Conservation (phyloP, 305 asterid genomes). For the Salvia sclarea region DNA sequence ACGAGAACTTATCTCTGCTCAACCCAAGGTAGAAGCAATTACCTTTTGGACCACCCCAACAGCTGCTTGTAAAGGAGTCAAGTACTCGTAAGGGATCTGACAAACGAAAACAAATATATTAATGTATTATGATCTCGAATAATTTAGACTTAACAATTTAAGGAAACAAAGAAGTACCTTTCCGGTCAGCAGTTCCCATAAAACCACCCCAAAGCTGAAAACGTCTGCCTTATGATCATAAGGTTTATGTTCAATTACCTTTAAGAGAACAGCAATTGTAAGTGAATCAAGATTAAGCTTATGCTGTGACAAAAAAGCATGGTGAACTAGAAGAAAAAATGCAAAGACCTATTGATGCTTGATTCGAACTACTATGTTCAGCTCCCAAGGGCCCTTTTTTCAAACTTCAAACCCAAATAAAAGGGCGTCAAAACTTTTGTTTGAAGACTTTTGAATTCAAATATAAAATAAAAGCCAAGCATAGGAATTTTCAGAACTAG, state of each 20-base stretch:
- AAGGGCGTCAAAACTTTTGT: background rate
- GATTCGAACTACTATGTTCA: background rate
- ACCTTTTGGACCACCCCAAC: conserved; percentile 98
- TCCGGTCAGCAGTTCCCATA: conserved; percentile 94
- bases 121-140: background rate
- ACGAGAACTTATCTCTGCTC: background rate
- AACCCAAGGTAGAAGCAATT: conserved; percentile 27
- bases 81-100: conserved; percentile 87
- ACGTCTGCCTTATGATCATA: conserved; percentile 94
- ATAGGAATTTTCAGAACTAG: conserved; percentile 6
- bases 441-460: background rate
- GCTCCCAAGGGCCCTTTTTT: conserved; percentile 12
- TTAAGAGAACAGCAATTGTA: conserved; percentile 40
- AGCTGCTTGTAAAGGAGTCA: conserved; percentile 92
- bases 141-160: conserved; percentile 6
- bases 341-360: background rate
- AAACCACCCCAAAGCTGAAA: conserved; percentile 87
- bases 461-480: conserved; percentile 14
- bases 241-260: conserved; percentile 93
- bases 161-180: conserved; percentile 52
- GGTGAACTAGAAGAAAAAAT: background rate
- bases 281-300: conserved; percentile 28
- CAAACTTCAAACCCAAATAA: background rate
- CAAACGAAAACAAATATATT: conserved; percentile 16
- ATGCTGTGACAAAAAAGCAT: conserved; percentile 19